A percentile compares a stretch with the other conserved stretches of the same genome.
These are phyloP conservation scores for Verticillium nonalfalfae DNA, from an alignment of 2,329 filamentous ascomycete species.

Conservation along the genomic window DNA sequence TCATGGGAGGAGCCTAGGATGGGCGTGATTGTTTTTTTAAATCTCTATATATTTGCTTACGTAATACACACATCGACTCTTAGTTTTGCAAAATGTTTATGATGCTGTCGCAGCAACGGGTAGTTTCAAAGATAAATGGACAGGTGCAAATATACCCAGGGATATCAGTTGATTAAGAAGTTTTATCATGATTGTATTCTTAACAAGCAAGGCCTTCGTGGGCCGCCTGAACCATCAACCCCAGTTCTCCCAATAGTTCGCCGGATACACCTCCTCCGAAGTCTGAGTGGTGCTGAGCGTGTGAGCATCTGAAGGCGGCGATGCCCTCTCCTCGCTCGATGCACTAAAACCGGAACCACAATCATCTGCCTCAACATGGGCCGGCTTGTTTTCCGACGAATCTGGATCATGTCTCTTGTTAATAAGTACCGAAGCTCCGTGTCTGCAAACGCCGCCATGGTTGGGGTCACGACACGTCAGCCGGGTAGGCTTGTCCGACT, in stretches of 20 bases:
- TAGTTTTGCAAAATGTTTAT: too few relatives aligned
- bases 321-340: neutral
- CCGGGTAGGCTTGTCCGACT: neutral
- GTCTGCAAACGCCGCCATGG: neutral
- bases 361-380: neutral
- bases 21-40: neutral
- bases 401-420: neutral
- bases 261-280: neutral
- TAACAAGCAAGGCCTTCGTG: too few relatives aligned
- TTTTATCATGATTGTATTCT: too few relatives aligned
- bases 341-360: neutral
- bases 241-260: neutral
- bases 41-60: too few relatives aligned
- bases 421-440: neutral
- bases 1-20: slow-evolving; percentile 19
- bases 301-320: neutral
- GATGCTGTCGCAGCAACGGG: too few relatives aligned
- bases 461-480: neutral
- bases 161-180: too few relatives aligned
- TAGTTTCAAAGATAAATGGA: too few relatives aligned
- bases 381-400: neutral
- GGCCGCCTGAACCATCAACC: neutral
- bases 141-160: too few relatives aligned
- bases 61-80: too few relatives aligned
- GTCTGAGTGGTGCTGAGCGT: neutral